Evolutionary conservation across 257 asterid species (phyloP), one percentile per base, ranked within the genome.

Genomic region (Gynochthodes officinalis): DNA sequence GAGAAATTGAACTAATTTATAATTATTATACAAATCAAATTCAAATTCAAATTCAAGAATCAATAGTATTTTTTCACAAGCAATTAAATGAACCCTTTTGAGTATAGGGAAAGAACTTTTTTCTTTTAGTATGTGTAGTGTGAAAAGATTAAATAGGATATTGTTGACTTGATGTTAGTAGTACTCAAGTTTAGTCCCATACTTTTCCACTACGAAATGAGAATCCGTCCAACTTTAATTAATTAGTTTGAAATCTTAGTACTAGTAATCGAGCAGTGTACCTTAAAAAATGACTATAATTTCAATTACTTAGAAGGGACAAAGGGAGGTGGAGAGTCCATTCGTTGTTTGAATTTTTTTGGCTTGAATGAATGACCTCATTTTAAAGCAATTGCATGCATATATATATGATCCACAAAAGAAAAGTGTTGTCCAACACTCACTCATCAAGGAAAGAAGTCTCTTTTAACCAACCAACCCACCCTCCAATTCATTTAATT

Each of bases 251-350:
- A 50, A 50, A 50, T 25, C 21, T 46, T 46, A 46, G 52, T 50
- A 50, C 57, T 61, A 14, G 23, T 61, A 4, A 6, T 61, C 15
- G 67, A 61, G 67, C 23, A 61, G 7, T 30, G 40, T 16, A 61
- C 32, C 4, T 61, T 5, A 14, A 61, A 6, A 14, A 14, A 4
- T 11, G 2, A 37, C n/a, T n/a, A 59, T 11, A 7, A 32, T 48
- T 19, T 60, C 32, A 66, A 78, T 62, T 58, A 66, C 57, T 81
- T 73, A 48, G 84, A 68, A 75, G 64, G 46, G 86, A 86, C 91
- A 84, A 84, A 80, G 28, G 64, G 35, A 70, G 78, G 82, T 85
- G 84, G 75, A 52, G 33, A 49, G 73, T 78, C 71, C 55, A 46
- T 67, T 50, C 52, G 35, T 48, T 16, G 18, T 58, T 42, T 72